A percentile compares a stretch with the other conserved stretches of the same genome.
phyloP scores from a whole-genome alignment of 2,329 filamentous ascomycete species.

The Leptographium wingfieldii region DNA sequence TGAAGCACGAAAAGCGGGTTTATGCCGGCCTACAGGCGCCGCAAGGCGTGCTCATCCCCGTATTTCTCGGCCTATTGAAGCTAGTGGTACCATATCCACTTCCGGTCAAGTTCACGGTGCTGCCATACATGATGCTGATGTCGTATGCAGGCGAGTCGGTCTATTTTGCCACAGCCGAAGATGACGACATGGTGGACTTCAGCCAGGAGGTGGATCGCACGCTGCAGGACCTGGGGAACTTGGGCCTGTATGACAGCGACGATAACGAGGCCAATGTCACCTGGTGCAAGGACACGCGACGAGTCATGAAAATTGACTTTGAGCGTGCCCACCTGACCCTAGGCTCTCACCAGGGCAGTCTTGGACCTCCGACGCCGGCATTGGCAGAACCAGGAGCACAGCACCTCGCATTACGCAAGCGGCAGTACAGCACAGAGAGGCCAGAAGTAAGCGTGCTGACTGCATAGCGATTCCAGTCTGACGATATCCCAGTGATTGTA shows the following conservation, averaged over 20 bases:
- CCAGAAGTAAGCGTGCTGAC: no score
- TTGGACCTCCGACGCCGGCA: not conserved
- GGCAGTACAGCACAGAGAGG: not conserved
- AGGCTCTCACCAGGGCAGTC: not conserved
- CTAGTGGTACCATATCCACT: slow-evolving; percentile 4
- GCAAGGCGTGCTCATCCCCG: slow-evolving; percentile 7
- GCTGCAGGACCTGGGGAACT: not conserved
- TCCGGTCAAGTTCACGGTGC: not conserved
- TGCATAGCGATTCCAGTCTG: no score
- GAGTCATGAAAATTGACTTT: not conserved
- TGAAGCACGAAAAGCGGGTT: slow-evolving; percentile 1
- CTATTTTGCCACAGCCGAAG: not conserved
- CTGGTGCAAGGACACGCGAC: not conserved
- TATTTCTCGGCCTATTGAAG: slow-evolving; percentile 6
- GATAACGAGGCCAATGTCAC: not conserved
- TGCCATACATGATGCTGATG: slow-evolving; percentile 8
- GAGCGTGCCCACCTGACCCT: not conserved
- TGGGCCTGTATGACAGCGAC: not conserved
- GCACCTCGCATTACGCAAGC: not conserved
- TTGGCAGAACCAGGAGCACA: not conserved
- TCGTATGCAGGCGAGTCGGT: slow-evolving; percentile 6
- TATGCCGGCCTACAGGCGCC: slow-evolving; percentile 3
- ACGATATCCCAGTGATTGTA: no score
- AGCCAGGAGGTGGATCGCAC: not conserved
- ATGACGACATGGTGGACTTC: not conserved